A percentile compares a stretch with the other conserved stretches of the same genome.
These are phyloP conservation scores for Solanum paucissectum DNA, from an alignment of 257 asterid genomes.

Conservation along the genomic window DNA sequence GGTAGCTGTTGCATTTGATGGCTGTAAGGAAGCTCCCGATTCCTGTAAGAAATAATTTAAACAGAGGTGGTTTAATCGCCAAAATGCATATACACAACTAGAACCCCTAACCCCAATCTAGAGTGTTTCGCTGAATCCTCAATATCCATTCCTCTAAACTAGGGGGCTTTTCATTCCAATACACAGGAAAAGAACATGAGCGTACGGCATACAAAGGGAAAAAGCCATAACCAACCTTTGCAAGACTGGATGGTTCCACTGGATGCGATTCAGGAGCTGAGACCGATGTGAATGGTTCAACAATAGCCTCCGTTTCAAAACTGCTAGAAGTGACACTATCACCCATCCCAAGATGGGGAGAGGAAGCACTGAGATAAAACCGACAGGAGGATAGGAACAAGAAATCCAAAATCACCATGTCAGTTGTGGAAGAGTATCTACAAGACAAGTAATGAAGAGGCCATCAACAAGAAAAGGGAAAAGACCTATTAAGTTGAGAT, in stretches of 20 bases:
- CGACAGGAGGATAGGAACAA: background rate
- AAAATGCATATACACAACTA: background rate
- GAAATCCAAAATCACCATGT: background rate
- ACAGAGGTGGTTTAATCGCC: background rate
- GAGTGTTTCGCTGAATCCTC: background rate
- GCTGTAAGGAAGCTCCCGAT: constrained; percentile 38
- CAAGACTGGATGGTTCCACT: constrained; percentile 41
- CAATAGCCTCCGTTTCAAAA: constrained; percentile 38
- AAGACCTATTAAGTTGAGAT: constrained; percentile 58
- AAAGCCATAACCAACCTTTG: constrained; percentile 39
- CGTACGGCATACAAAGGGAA: background rate
- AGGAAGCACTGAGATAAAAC: constrained; percentile 41
- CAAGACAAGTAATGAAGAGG: background rate
- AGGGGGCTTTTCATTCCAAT: background rate
- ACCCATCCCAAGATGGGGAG: constrained; percentile 38
- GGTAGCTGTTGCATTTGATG: constrained; percentile 37
- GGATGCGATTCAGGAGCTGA: constrained; percentile 46
- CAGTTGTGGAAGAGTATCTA: background rate
- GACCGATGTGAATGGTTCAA: constrained; percentile 37
- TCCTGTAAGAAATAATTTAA: constrained; percentile 36
- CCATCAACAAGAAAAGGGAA: background rate
- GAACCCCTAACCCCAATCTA: background rate
- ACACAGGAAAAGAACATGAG: background rate
- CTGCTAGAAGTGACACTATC: constrained; percentile 38
- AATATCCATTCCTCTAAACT: background rate